Evolutionary conservation across 805 yeast genomes (phyloP).

Genomic region (Kuraishia floccosa): DNA sequence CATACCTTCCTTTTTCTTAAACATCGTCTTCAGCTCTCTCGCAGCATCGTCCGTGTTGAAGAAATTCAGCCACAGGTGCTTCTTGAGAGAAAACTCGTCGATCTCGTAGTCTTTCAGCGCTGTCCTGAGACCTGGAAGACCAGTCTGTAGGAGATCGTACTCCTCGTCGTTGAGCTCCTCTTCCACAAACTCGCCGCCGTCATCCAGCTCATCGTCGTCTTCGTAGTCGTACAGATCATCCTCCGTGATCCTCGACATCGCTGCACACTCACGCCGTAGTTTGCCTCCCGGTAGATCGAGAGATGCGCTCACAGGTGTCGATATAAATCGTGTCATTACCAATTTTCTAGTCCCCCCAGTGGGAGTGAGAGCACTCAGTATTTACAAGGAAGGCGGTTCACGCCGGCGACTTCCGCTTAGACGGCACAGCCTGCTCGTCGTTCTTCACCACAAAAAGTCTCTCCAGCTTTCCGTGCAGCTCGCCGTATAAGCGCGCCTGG

Average conservation of each 20-base stretch:
- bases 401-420: not conserved
- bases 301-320: too few species aligned
- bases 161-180: conserved; percentile 31
- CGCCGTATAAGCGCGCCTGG: conserved; percentile 14
- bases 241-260: too few species aligned
- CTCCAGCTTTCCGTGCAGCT: conserved; percentile 1
- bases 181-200: conserved; percentile 20
- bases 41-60: conserved; percentile 41
- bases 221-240: conserved; percentile 3
- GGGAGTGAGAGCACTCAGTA: too few species aligned
- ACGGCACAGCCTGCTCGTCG: conserved; percentile 1
- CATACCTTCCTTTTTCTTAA: conserved; percentile 5
- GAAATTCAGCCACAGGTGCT: conserved; percentile 48
- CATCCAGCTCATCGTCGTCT: conserved; percentile 16
- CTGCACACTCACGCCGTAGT: too few species aligned
- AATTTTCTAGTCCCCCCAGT: too few species aligned
- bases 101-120: conserved; percentile 28
- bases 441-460: conserved; percentile 2
- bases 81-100: conserved; percentile 40
- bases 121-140: conserved; percentile 30
- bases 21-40: conserved; percentile 28
- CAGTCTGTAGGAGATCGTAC: conserved; percentile 25
- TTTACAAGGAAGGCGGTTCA: too few species aligned
- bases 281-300: too few species aligned
- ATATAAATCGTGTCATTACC: too few species aligned